Percentiles rank a stretch among this genome's conserved stretches.
Evolutionary conservation across 331 rosid genomes (phyloP).

Genomic region (Cucumis variabilis): DNA sequence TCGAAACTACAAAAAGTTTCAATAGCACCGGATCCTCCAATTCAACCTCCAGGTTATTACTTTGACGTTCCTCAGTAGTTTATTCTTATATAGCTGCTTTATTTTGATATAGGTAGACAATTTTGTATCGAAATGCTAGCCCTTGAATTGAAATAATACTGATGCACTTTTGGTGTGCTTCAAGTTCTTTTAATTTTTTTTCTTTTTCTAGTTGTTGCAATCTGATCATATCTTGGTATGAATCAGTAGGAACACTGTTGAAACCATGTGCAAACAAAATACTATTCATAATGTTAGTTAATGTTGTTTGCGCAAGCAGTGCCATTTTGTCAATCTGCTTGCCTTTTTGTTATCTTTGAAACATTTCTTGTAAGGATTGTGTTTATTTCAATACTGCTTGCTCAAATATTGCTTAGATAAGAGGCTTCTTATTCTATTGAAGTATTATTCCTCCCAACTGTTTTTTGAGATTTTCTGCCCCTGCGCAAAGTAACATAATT

Average conservation of each 20-base stretch:
- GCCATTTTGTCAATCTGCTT: background rate
- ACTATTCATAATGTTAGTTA: background rate
- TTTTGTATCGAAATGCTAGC: background rate
- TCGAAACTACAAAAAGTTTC: conserved; percentile 58
- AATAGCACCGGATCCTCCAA: conserved; percentile 62
- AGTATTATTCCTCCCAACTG: conserved; percentile 4
- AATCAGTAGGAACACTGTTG: conserved; percentile 8
- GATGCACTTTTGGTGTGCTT: background rate
- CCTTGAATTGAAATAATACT: background rate
- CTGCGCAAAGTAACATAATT: conserved; percentile 29
- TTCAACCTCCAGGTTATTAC: conserved; percentile 68
- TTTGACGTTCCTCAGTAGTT: background rate
- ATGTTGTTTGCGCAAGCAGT: background rate
- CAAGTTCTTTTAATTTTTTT: background rate
- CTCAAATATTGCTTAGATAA: conserved; percentile 4
- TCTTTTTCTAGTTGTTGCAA: background rate
- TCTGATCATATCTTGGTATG: conserved; percentile 5
- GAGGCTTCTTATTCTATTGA: background rate
- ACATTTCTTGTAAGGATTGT: background rate
- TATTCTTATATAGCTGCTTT: background rate
- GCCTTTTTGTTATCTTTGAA: background rate
- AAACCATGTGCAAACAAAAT: background rate
- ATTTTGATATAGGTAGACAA: background rate
- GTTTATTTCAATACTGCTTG: conserved; percentile 9
- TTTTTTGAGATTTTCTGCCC: conserved; percentile 22